phyloP scores from a whole-genome alignment of 331 rosid genomes.

The Arachis monticola region DNA sequence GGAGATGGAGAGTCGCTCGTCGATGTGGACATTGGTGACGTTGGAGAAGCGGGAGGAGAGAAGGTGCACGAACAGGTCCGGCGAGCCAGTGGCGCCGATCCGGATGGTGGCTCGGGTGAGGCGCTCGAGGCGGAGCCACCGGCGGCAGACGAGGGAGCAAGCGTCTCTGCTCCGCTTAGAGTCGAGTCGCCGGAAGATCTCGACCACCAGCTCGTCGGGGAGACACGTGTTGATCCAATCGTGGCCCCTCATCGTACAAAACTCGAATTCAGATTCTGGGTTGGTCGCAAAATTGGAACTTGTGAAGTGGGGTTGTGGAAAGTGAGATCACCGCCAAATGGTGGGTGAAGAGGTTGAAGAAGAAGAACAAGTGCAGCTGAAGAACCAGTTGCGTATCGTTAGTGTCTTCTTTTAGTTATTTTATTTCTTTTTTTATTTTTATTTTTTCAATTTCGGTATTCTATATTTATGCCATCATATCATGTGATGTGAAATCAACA shows the following conservation, averaged over 20 bases:
- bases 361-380: neutral
- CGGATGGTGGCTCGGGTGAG: constrained; percentile 73
- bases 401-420: neutral
- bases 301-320: neutral
- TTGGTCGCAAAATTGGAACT: neutral
- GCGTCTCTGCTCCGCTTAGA: constrained; percentile 79
- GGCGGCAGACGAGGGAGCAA: constrained; percentile 87
- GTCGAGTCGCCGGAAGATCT: constrained; percentile 68
- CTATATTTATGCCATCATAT: too few relatives aligned
- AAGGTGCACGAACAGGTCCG: constrained; percentile 63
- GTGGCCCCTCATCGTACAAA: constrained; percentile 60
- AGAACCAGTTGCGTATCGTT: constrained; percentile 18
- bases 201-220: constrained; percentile 87
- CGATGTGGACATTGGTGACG: constrained; percentile 66
- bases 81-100: constrained; percentile 78
- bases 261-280: neutral
- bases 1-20: constrained; percentile 73
- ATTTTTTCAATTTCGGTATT: too few relatives aligned
- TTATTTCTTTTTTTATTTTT: too few relatives aligned
- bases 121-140: constrained; percentile 91
- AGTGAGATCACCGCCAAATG: neutral
- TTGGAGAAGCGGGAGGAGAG: constrained; percentile 73
- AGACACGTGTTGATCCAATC: constrained; percentile 76
- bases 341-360: neutral
- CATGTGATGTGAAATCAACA: too few relatives aligned